A percentile compares a stretch with the other conserved stretches of the same genome.
Conservation (phyloP, 495 filamentous ascomycete genomes). For the Hyphodiscus hymeniophilus region DNA sequence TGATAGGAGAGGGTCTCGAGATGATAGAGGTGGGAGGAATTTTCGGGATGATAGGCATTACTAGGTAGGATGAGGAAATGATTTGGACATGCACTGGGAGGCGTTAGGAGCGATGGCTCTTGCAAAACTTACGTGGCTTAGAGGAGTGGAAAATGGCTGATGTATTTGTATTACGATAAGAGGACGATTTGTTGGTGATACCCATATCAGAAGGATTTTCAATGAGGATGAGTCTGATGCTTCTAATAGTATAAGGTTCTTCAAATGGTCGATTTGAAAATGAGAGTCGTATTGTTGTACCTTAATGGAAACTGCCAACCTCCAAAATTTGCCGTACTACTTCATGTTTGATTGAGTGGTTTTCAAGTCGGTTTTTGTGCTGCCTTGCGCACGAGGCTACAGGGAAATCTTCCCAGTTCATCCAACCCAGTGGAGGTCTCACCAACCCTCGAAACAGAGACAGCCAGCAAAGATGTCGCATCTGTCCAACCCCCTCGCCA, state of each 20-base stretch:
- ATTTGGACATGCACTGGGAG: not conserved
- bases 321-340: too few relatives aligned
- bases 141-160: not conserved
- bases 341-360: not conserved
- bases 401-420: not conserved
- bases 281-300: too few relatives aligned
- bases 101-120: not conserved
- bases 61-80: not conserved
- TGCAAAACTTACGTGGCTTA: not conserved
- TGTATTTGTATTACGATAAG: not conserved
- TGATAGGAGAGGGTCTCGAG: constrained; percentile 4
- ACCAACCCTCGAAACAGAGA: not conserved
- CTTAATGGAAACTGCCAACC: too few relatives aligned
- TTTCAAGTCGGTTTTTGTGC: too few relatives aligned
- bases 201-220: constrained; percentile 2
- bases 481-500: constrained; percentile 82
- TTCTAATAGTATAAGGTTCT: too few relatives aligned
- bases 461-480: constrained; percentile 33
- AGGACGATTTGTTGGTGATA: constrained; percentile 4
- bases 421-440: not conserved
- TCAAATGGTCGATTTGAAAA: too few relatives aligned
- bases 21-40: constrained; percentile 4
- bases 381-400: constrained; percentile 16
- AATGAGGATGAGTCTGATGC: too few relatives aligned
- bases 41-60: constrained; percentile 10